These are phyloP conservation scores for Nemophila menziesii DNA, from an alignment of 257 asterid species.

Conservation along the genomic window DNA sequence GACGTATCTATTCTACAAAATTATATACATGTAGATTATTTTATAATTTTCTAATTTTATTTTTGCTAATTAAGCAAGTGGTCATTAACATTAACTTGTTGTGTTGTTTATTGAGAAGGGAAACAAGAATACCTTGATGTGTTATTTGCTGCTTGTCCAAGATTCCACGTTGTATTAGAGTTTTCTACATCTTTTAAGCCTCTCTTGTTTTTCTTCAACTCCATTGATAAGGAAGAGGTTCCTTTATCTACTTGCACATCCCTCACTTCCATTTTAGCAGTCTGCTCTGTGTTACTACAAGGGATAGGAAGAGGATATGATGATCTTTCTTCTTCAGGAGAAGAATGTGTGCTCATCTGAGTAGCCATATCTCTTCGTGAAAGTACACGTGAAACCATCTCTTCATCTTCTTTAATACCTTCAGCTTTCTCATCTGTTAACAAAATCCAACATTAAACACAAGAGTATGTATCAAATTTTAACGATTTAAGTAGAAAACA, in stretches of 20 bases:
- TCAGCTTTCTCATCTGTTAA: constrained; percentile 34
- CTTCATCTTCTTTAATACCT: constrained; percentile 30
- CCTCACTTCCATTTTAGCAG: constrained; percentile 44
- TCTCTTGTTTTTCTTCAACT: constrained; percentile 27
- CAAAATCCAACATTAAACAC: constrained; percentile 2
- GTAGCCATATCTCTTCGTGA: constrained; percentile 78
- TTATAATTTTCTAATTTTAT: too few species aligned
- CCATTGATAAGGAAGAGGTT: constrained; percentile 25
- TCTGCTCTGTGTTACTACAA: constrained; percentile 9
- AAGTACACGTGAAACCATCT: constrained; percentile 18
- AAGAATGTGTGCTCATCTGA: constrained; percentile 70
- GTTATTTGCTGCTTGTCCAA: constrained; percentile 24
- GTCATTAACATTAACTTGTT: neutral
- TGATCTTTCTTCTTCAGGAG: constrained; percentile 39
- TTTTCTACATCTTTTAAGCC: constrained; percentile 12
- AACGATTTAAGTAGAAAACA: neutral
- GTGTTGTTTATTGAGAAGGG: too few species aligned
- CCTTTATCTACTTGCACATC: constrained; percentile 76
- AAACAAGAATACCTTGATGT: constrained; percentile 27
- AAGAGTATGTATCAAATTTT: constrained; percentile 1
- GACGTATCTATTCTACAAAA: too few species aligned
- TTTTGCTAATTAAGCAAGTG: neutral
- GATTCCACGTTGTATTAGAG: constrained; percentile 31
- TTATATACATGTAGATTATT: neutral
- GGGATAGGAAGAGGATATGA: constrained; percentile 25